phyloP scores from a whole-genome alignment of 2,329 filamentous ascomycete genomes.

The Dactylellina drechsleri region DNA sequence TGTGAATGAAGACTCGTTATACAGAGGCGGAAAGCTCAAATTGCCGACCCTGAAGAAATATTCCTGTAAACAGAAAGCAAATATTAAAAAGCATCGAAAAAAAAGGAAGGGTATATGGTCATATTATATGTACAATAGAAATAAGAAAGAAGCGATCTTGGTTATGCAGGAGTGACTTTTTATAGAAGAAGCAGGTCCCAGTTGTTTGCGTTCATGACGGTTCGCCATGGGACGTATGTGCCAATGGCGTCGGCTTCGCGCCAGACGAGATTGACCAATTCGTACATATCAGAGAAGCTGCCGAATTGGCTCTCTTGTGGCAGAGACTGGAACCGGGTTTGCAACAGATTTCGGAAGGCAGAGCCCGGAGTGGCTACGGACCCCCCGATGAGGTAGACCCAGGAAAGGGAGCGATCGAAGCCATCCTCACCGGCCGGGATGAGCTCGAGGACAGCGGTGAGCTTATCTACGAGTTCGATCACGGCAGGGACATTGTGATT shows the following conservation, averaged over 20 bases:
- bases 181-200: conserved; percentile 95
- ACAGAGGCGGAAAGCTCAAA: conserved; percentile 39
- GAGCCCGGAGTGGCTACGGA: conserved; percentile 78
- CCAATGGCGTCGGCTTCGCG: conserved; percentile 72
- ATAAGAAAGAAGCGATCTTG: conserved; percentile 9
- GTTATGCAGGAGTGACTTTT: conserved; percentile 54
- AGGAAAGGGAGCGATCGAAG: conserved; percentile 89
- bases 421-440: conserved; percentile 84
- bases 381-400: conserved; percentile 90
- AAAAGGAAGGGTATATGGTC: conserved; percentile 50
- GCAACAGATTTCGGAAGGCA: conserved; percentile 79
- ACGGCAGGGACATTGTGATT: conserved; percentile 78
- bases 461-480: conserved; percentile 78
- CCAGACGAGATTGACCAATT: conserved; percentile 86
- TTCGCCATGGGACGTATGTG: conserved; percentile 85
- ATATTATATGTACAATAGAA: conserved; percentile 53
- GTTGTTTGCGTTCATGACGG: conserved; percentile 88
- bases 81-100: conserved; percentile 14
- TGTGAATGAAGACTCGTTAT: conserved; percentile 36
- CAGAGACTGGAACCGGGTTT: conserved; percentile 77
- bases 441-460: conserved; percentile 78
- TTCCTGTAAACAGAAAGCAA: conserved; percentile 18
- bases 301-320: conserved; percentile 82
- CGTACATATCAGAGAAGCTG: conserved; percentile 83
- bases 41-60: conserved; percentile 27